A percentile compares a stretch with the other conserved stretches of the same genome.
phyloP scores from a whole-genome alignment of 768 basidiomycete genomes.

The Brasilioporus rufonigricans region DNA sequence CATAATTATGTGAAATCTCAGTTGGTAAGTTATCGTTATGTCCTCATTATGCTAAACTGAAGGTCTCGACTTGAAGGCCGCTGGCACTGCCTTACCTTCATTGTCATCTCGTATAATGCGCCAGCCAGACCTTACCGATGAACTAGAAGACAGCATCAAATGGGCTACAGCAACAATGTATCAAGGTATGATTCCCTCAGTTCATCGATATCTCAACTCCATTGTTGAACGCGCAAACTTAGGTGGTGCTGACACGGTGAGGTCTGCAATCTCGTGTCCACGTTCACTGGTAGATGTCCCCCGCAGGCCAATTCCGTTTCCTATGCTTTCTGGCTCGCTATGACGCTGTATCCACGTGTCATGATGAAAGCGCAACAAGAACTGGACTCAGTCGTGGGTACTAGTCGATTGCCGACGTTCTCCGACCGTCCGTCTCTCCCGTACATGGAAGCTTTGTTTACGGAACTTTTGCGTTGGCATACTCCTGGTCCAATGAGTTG shows the following conservation, averaged over 20 bases:
- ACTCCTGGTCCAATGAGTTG: constrained; percentile 11
- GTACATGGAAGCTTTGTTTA: constrained; percentile 27
- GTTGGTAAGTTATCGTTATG: constrained; percentile 5
- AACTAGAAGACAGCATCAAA: constrained; percentile 17
- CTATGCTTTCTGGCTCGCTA: constrained; percentile 25
- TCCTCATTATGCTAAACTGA: background rate
- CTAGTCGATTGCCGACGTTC: constrained; percentile 22
- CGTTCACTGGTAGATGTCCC: background rate
- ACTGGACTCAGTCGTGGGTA: constrained; percentile 28
- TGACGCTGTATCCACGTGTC: constrained; percentile 27
- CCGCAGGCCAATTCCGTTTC: constrained; percentile 15
- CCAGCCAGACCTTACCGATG: constrained; percentile 5
- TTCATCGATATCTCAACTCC: background rate
- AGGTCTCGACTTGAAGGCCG: constrained; percentile 11
- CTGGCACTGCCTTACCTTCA: constrained; percentile 16
- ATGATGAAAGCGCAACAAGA: constrained; percentile 29
- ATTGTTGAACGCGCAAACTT: background rate
- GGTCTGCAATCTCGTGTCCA: background rate
- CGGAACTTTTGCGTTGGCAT: constrained; percentile 27
- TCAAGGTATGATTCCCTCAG: constrained; percentile 9
- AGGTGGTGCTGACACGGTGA: constrained; percentile 29
- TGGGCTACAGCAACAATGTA: constrained; percentile 15
- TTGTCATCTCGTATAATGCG: constrained; percentile 13
- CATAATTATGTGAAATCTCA: constrained; percentile 16
- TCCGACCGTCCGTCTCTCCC: constrained; percentile 25